Conservation (phyloP, 208 protist species). For the Blechomonas ayalai region DNA sequence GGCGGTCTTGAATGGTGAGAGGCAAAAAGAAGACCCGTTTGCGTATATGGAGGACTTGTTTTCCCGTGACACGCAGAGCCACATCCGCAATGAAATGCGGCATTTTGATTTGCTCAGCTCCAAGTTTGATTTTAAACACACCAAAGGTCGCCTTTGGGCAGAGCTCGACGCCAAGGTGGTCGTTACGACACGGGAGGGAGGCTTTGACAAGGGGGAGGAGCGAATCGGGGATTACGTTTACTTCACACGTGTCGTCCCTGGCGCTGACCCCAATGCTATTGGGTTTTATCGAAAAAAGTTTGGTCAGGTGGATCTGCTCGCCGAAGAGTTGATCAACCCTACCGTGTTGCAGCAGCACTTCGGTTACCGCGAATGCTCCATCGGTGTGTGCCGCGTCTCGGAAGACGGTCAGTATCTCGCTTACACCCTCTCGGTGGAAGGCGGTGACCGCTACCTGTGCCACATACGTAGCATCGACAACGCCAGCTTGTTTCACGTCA, state of each 20-base stretch:
- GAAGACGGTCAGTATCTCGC: constrained; percentile 83
- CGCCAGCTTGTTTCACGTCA: constrained; percentile 83
- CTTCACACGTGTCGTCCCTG: constrained; percentile 76
- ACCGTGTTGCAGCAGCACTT: constrained; percentile 79
- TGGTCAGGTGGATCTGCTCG: constrained; percentile 78
- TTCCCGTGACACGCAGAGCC: constrained; percentile 64
- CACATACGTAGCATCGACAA: constrained; percentile 88
- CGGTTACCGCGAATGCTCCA: constrained; percentile 79
- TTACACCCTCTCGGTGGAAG: constrained; percentile 87
- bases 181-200: constrained; percentile 76
- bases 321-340: constrained; percentile 89
- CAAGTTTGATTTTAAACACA: constrained; percentile 85
- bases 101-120: constrained; percentile 58
- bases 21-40: constrained; percentile 63
- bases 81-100: constrained; percentile 56
- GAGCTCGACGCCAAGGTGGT: constrained; percentile 84
- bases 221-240: constrained; percentile 88
- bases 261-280: constrained; percentile 59
- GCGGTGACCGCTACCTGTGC: constrained; percentile 86
- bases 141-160: constrained; percentile 72
- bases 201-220: constrained; percentile 89
- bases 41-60: constrained; percentile 88
- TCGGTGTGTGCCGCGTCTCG: constrained; percentile 85
- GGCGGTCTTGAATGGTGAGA: constrained; percentile 44
- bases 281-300: constrained; percentile 87